These are phyloP conservation scores for Psilocybe tampanensis DNA, from an alignment of 768 basidiomycete genomes.

Conservation along the genomic window DNA sequence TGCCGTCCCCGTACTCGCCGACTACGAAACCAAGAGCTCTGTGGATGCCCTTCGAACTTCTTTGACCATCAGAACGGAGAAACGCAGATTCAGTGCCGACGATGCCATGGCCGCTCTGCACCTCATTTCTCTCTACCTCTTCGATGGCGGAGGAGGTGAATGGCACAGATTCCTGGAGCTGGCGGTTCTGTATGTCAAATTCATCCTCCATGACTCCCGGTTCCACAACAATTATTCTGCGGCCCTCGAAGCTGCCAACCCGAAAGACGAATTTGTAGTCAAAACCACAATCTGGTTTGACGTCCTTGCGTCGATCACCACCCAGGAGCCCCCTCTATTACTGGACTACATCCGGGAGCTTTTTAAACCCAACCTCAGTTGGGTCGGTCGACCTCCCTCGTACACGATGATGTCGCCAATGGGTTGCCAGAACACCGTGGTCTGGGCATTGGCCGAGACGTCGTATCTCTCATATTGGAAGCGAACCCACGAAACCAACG, in stretches of 20 bases:
- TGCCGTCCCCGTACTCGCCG: slow-evolving; percentile 23
- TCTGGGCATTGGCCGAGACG: slow-evolving; percentile 80
- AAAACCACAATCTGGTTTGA: slow-evolving; percentile 90
- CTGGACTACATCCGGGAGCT: slow-evolving; percentile 55
- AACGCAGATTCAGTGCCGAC: slow-evolving; percentile 43
- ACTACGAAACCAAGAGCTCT: slow-evolving; percentile 20
- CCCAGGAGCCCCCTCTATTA: slow-evolving; percentile 59
- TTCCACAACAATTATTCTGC: slow-evolving; percentile 44
- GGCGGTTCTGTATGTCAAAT: slow-evolving; percentile 56
- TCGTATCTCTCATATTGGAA: slow-evolving; percentile 72
- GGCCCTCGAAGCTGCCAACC: slow-evolving; percentile 40
- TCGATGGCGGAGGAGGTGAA: slow-evolving; percentile 71
- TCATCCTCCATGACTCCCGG: slow-evolving; percentile 41
- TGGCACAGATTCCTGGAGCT: slow-evolving; percentile 72
- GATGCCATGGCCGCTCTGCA: slow-evolving; percentile 82
- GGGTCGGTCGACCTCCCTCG: slow-evolving; percentile 39
- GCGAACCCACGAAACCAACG: slow-evolving; percentile 34
- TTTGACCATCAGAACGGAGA: neutral
- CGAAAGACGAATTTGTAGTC: slow-evolving; percentile 72
- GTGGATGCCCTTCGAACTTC: slow-evolving; percentile 29
- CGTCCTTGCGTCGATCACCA: slow-evolving; percentile 78
- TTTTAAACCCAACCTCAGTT: slow-evolving; percentile 50
- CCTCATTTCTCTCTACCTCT: slow-evolving; percentile 75
- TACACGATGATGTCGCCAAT: slow-evolving; percentile 82
- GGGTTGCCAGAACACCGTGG: slow-evolving; percentile 81